phyloP scores from a whole-genome alignment of 345 rosid species.

The Sisymbrium irio region DNA sequence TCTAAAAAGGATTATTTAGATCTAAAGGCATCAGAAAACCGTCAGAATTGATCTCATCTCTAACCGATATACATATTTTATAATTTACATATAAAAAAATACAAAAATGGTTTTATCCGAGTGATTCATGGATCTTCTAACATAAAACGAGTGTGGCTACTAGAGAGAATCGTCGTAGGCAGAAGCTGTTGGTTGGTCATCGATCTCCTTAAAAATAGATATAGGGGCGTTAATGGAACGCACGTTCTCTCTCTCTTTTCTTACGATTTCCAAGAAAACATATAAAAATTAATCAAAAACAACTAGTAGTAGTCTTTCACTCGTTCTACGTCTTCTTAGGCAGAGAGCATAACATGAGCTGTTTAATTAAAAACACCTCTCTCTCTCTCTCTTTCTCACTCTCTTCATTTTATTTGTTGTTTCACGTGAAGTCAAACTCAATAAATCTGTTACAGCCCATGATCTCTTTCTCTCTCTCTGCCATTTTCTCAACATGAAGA shows the following conservation, averaged over 20 bases:
- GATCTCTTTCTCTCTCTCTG: conserved; percentile 16
- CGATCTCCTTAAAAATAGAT: not conserved
- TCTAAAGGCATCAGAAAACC: not conserved
- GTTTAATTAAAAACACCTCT: not conserved
- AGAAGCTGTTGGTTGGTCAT: not conserved
- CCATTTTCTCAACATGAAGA: conserved; percentile 27
- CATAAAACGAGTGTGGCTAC: conserved; percentile 8
- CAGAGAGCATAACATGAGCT: conserved; percentile 17
- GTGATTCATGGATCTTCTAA: conserved; percentile 14
- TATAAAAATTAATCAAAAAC: not conserved
- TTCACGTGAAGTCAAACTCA: conserved; percentile 32
- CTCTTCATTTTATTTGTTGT: conserved; percentile 16
- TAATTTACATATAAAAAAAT: not conserved
- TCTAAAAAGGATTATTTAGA: not conserved
- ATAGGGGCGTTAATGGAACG: conserved; percentile 26
- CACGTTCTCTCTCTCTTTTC: conserved; percentile 36
- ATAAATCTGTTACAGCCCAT: conserved; percentile 30
- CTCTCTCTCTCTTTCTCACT: conserved; percentile 11
- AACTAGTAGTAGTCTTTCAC: conserved; percentile 21
- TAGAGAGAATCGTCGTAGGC: not conserved
- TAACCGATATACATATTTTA: not conserved
- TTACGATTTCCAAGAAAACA: conserved; percentile 28
- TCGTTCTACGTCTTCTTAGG: conserved; percentile 10
- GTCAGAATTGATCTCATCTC: conserved; percentile 1
- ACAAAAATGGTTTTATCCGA: not conserved